Evolutionary conservation across 2,329 filamentous ascomycete genomes (phyloP), one percentile per base, ranked within the genome.

Genomic region (Sporothrix inflata): DNA sequence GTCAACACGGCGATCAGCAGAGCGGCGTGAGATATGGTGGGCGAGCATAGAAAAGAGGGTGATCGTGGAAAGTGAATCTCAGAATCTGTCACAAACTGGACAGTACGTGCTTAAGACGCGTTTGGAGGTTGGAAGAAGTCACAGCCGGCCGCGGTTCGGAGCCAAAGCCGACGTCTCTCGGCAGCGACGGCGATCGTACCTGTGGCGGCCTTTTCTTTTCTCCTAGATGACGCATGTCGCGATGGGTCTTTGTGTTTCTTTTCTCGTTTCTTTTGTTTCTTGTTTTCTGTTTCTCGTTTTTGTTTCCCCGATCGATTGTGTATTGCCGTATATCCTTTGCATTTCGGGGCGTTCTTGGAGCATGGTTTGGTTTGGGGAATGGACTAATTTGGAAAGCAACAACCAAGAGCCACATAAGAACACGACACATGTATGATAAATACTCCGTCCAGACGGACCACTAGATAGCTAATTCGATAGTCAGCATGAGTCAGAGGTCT

Each of bases 291-390:
- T 51, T 55, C 12, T 16, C 7, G 16, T 53, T 72, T 63, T 19
- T 21, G 38, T 30, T 65, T 49, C 14, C 27, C 16, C 24, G n/a
- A 40, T 53, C 38, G 11, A 30, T 38, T 42, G 16, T 51, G 34
- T 67, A 67, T 72, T 70, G 47, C 69, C 63, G 68, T 68, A 73
- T 73, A 71, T 73, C 49, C 71, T 71, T 61, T 38, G 53, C 42
- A 69, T 72, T 47, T 60, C n/a, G 42, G 7, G 65, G 71, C 67
- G 67, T 72, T 72, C 21, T 27, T 45, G 12, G 60, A 19, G 24
- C 38, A n/a, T 60, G 51, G 51, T n/a, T 9, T 34, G 30, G 47
- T 16, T 2, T 21, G 19, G 16, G 30, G 47, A 19, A 42, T 63
- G 57, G 12, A 42, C 11, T 42, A 42, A 63, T 30, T 34, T 49